A percentile compares a stretch with the other conserved stretches of the same genome.
These are phyloP conservation scores for Delonix regia DNA, from an alignment of 306 rosid genomes.

Conservation along the genomic window DNA sequence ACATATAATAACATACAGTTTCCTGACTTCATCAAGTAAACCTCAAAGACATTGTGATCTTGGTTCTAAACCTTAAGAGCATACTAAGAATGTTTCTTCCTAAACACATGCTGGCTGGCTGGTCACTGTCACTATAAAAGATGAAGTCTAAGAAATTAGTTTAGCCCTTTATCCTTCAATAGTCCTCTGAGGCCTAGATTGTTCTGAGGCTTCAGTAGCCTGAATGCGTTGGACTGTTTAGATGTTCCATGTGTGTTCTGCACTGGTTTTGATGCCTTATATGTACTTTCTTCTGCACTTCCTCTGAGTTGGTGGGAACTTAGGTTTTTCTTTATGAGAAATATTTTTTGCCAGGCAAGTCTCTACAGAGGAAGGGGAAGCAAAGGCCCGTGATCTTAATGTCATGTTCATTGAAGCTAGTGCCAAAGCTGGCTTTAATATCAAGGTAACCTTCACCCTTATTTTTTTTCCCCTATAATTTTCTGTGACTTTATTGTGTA, in stretches of 20 bases:
- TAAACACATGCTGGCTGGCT: not conserved
- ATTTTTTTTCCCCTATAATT: not conserved
- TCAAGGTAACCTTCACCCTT: slow-evolving; percentile 57
- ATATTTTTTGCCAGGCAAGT: slow-evolving; percentile 69
- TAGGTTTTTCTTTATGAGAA: slow-evolving; percentile 35
- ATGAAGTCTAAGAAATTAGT: slow-evolving; percentile 8
- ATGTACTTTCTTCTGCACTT: slow-evolving; percentile 17
- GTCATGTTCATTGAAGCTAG: slow-evolving; percentile 91
- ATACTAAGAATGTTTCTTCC: not conserved
- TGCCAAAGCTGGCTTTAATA: slow-evolving; percentile 94
- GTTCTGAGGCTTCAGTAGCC: slow-evolving; percentile 11
- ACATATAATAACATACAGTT: not conserved
- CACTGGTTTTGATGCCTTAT: slow-evolving; percentile 6
- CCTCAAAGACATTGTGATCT: not conserved
- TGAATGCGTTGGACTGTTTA: slow-evolving; percentile 20
- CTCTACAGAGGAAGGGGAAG: slow-evolving; percentile 91
- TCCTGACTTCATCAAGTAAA: not conserved
- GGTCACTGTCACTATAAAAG: not conserved
- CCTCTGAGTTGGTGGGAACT: not conserved
- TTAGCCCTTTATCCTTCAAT: not conserved
- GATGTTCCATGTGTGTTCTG: not conserved
- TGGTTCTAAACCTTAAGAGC: not conserved
- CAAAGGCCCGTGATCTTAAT: slow-evolving; percentile 72
- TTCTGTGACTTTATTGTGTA: not conserved
- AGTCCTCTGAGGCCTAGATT: slow-evolving; percentile 27